Base-by-base conservation (phyloP, 768 basidiomycete species). In the Kwoniella sp. region DNA sequence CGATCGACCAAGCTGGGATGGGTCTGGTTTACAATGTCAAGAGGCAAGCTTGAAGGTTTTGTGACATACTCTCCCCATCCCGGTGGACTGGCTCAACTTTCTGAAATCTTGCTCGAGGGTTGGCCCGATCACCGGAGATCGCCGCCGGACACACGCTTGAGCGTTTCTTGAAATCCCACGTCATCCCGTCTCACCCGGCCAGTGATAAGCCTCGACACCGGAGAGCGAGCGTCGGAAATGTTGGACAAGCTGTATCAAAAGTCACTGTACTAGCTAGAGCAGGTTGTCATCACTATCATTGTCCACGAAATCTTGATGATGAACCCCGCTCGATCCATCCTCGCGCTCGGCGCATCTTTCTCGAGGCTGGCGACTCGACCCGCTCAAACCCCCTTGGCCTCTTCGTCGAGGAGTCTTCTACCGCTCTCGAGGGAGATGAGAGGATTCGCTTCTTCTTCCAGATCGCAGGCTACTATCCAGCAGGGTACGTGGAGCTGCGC, bases 391-490 rank as follows among this genome's bases (percentile, higher is more conserved):
- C 39, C 61, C 10, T 44, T 65, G 39, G 64, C 63, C 33, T 65
- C 59, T 3, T 57, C 63, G 11, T 65, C 67, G 19, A 43, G 19
- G 17, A 43, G n/a, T 43, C 7, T n/a, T 10, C 4, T 38, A n/a
- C n/a, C n/a, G n/a, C n/a, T n/a, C n/a, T n/a, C n/a, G n/a, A n/a
- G 42, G n/a, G 45, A 54, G 27, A 46, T 47, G 52, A 54, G 52
- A 34, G 45, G 39, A 5, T 54, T 54, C 37, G 44, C 52, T 34
- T 54, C 52, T 4, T 45, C 41, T 27, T 60, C 46, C 26, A 40
- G n/a, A 28, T 32, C 41, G 17, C 42, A 53, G 15, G 59, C 69
- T 6, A 71, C 71, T 9, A 57, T 71, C 15, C 56, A 58, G 36
- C 64, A 62, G 43, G 60, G 60, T 65, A 28, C 50, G 60, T 50